A percentile compares a stretch with the other conserved stretches of the same genome.
These are phyloP conservation scores for Citrus australasica DNA, from an alignment of 345 rosid genomes.

Conservation along the genomic window DNA sequence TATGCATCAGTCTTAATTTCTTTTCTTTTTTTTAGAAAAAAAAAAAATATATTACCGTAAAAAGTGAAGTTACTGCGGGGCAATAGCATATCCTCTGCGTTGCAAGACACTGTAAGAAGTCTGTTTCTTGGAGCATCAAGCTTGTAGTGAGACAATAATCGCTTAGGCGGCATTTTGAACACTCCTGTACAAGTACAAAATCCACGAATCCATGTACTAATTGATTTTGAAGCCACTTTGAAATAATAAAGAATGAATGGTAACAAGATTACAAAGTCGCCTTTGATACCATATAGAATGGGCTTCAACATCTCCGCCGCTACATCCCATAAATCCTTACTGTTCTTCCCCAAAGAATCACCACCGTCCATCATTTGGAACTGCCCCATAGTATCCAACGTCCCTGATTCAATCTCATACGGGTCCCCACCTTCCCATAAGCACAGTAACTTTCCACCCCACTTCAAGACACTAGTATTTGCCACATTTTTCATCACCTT, in stretches of 20 bases:
- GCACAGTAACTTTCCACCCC: conserved; percentile 77
- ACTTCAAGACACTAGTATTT: conserved; percentile 73
- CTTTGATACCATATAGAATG: conserved; percentile 49
- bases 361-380: conserved; percentile 39
- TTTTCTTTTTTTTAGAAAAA: no score
- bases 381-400: conserved; percentile 68
- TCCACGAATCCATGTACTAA: not conserved
- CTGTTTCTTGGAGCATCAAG: conserved; percentile 52
- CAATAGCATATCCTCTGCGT: conserved; percentile 87
- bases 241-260: no score
- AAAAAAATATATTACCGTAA: conserved; percentile 37
- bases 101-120: conserved; percentile 73
- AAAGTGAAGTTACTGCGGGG: conserved; percentile 86
- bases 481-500: conserved; percentile 98
- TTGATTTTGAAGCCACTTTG: not conserved
- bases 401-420: conserved; percentile 64
- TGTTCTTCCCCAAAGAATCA: conserved; percentile 20
- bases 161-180: conserved; percentile 85
- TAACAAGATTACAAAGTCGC: not conserved
- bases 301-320: conserved; percentile 74
- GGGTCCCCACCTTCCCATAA: conserved; percentile 97
- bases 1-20: no score
- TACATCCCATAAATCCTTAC: conserved; percentile 37
- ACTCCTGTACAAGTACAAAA: conserved; percentile 40
- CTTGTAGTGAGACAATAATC: conserved; percentile 87